Base-by-base conservation (phyloP, 805 yeast genomes). In the Yarrowia porcina region DNA sequence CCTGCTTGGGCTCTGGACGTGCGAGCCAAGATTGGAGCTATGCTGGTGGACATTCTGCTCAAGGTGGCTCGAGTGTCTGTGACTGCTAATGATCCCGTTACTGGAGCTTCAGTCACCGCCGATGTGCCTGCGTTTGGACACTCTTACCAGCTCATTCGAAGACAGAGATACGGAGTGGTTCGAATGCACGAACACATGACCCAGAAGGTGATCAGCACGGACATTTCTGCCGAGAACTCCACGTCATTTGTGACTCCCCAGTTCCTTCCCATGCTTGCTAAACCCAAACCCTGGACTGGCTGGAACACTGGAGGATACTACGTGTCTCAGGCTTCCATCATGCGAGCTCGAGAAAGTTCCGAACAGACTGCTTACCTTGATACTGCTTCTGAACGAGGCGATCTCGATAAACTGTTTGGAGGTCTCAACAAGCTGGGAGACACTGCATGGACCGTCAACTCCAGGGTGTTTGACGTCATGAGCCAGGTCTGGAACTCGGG, bases 371-470 rank as follows among this genome's bases (percentile, higher is more conserved):
- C 97, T 0, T 94, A 94, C 71, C 79, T 93, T 57, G 87, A 84
- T 69, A 94, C 96, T 0, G 97, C 97, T 1, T 83, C 90, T 10
- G 85, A 84, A 28, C 79, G 86, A 27, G 83, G 85, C 10, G 83
- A 82, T 54, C 75, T 94, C 65, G 84, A 83, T 41, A 75, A 79
- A 13, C 88, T 94, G 15, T 88, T 86, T 69, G 81, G 83, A 57
- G 98, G 97, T 4, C 78, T 92, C 65, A 91, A 90, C 71, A 93
- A 88, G 13, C 75, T 93, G 63, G 98, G 98, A 8, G 76, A 80
- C 39, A 89, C 98, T 1, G 81, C 97, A 0, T 94, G 99, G 99
- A 88, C 97, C 0, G 86, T 94, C 33, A 94, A 94, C 72, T 82
- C 84, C 60, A 78, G 77, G 23, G 77, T 94, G 6, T 85, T 90